These are phyloP conservation scores for Raphanus hybrid DNA, from an alignment of 441 rosid species.

Conservation along the genomic window DNA sequence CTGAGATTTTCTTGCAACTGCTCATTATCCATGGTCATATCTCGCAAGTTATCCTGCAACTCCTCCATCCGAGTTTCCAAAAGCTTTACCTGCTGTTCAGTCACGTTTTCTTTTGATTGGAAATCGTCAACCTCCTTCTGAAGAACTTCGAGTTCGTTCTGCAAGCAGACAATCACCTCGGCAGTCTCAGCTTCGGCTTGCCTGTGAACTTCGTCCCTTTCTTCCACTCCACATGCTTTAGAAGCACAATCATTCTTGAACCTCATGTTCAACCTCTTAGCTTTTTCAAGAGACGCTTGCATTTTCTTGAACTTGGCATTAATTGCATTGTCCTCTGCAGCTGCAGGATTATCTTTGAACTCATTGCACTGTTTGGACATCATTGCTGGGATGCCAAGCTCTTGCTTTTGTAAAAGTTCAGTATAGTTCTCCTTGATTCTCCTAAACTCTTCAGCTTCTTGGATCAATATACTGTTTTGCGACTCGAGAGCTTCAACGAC, in stretches of 20 bases:
- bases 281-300: slow-evolving; percentile 95
- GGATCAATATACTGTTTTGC: slow-evolving; percentile 69
- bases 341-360: slow-evolving; percentile 50
- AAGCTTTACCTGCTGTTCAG: slow-evolving; percentile 48
- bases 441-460: slow-evolving; percentile 73
- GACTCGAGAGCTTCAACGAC: slow-evolving; percentile 90
- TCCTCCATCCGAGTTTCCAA: slow-evolving; percentile 66
- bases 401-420: slow-evolving; percentile 62
- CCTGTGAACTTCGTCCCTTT: slow-evolving; percentile 73
- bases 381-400: slow-evolving; percentile 60
- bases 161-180: slow-evolving; percentile 93
- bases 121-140: slow-evolving; percentile 76
- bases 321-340: slow-evolving; percentile 44
- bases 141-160: slow-evolving; percentile 91
- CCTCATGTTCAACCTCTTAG: slow-evolving; percentile 72
- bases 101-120: slow-evolving; percentile 72
- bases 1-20: slow-evolving; percentile 60
- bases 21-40: slow-evolving; percentile 63
- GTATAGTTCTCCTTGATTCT: slow-evolving; percentile 54
- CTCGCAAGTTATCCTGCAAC: slow-evolving; percentile 56
- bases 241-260: slow-evolving; percentile 68
- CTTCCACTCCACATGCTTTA: slow-evolving; percentile 76
- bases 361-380: slow-evolving; percentile 64
- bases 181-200: slow-evolving; percentile 98
- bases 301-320: slow-evolving; percentile 72